Percentiles rank a stretch among this genome's conserved stretches.
These are phyloP conservation scores for Zizania latifolia DNA, from an alignment of 176 grass and related monocot genomes.

Conservation along the genomic window DNA sequence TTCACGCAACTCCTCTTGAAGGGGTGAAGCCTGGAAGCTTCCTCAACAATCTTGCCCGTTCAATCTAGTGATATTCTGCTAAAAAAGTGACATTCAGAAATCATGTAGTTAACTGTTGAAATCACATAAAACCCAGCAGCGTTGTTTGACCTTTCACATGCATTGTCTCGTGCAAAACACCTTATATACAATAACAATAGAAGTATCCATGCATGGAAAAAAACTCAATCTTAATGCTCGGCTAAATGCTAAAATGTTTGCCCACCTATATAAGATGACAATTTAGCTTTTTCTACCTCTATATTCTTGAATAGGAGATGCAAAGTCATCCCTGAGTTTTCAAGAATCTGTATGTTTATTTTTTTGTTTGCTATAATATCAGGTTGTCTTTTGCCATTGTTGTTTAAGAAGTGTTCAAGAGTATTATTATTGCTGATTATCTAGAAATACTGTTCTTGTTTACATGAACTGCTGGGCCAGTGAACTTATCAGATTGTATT, in stretches of 20 bases:
- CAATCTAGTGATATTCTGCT: too few relatives aligned
- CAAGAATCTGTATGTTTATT: neutral
- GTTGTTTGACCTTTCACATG: neutral
- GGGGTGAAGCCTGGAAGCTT: too few relatives aligned
- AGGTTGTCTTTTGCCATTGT: neutral
- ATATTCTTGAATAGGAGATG: neutral
- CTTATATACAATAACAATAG: neutral
- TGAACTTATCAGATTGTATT: slow-evolving; percentile 6
- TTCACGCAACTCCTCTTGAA: too few relatives aligned
- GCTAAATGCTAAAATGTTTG: neutral
- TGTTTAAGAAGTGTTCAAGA: neutral
- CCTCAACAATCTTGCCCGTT: neutral
- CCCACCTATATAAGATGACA: neutral
- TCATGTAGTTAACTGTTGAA: neutral
- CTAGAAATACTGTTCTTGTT: neutral
- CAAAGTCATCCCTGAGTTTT: neutral
- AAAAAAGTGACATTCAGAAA: neutral
- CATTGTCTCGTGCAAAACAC: neutral
- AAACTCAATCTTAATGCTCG: neutral
- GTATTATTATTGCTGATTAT: neutral
- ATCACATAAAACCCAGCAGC: neutral
- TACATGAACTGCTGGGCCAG: neutral
- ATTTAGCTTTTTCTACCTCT: neutral
- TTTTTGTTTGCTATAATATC: slow-evolving; percentile 18
- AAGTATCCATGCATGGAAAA: too few relatives aligned